Percentiles rank a stretch among this genome's conserved stretches.
These are phyloP conservation scores for Xylaria bambusicola DNA, from an alignment of 495 filamentous ascomycete genomes.

Conservation along the genomic window DNA sequence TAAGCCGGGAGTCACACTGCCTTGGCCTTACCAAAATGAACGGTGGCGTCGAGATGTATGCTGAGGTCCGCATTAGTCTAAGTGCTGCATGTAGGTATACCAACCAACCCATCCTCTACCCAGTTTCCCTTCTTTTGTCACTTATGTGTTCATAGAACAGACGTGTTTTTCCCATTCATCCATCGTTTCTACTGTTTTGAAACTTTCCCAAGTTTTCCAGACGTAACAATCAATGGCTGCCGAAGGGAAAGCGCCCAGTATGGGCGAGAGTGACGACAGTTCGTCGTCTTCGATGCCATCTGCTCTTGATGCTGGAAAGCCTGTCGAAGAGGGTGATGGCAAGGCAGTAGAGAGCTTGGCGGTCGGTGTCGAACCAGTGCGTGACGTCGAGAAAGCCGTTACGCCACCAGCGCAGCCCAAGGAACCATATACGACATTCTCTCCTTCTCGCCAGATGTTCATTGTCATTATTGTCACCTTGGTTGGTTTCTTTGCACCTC, in stretches of 20 bases:
- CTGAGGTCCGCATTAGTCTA: no score
- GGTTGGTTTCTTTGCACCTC: conserved; percentile 34
- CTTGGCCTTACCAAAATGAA: background rate
- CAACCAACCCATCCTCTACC: no score
- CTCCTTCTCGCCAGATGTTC: conserved; percentile 19
- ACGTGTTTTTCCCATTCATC: no score
- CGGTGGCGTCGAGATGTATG: no score
- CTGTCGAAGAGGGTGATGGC: background rate
- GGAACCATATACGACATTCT: conserved; percentile 30
- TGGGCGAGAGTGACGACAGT: background rate
- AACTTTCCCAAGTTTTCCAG: no score
- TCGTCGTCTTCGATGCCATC: background rate
- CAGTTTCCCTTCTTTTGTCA: no score
- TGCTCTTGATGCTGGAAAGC: background rate
- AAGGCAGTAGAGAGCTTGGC: background rate
- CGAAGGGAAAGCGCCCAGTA: background rate
- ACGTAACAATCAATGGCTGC: background rate
- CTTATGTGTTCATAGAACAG: conserved; percentile 3
- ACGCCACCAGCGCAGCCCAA: background rate
- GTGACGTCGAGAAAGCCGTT: conserved; percentile 3
- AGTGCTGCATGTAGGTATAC: no score
- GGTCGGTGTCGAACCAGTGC: background rate
- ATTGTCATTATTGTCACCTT: conserved; percentile 31
- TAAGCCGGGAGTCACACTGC: background rate
- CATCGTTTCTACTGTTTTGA: no score